Evolutionary conservation across 305 asterid species (phyloP), one percentile per base, ranked within the genome.

Genomic region (Caryopteris hybrid): DNA sequence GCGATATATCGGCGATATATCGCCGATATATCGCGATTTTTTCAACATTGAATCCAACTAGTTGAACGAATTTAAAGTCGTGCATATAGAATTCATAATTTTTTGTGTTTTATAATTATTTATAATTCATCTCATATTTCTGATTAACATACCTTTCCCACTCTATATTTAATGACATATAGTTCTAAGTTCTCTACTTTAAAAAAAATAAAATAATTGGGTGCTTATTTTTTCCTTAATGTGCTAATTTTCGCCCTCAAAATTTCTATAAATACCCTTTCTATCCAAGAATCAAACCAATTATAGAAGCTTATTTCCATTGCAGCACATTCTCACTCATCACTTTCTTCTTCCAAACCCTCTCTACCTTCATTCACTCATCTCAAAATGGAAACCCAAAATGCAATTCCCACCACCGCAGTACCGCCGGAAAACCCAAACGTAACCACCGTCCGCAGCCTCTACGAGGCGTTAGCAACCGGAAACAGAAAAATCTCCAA

Each of bases 391-490:
- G 75, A 61, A 39, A 36, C 53, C 22, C 27, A 56, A 38, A 64
- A 34, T 4, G 71, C 12, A 16, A 57, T 23, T 31, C 18, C 71
- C 34, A 45, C 72, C 22, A 7, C 65, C 38, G 39, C 29, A 8
- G 47, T 29, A 0, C 38, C 63, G 61, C 53, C 76, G 57, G 84
- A 74, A 21, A 83, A 79, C 70, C 55, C 62, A 0, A 88, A 81
- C 64, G 50, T 45, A 36, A 54, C 79, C 74, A 77, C 78, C 2
- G 88, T 91, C 25, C 74, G 61, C 47, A 65, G 76, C 64, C 87
- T 91, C 14, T 91, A 88, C 82, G 66, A 74, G 71, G 95, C 86
- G 10, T 58, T 91, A 14, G 77, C 80, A 1, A 52, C 67, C 45
- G 79, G 88, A 2, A 81, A 77, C 53, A 45, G 45, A 8, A 66